Evolutionary conservation across 148 eudicot genomes (phyloP).

Genomic region (Bassia scoparia): DNA sequence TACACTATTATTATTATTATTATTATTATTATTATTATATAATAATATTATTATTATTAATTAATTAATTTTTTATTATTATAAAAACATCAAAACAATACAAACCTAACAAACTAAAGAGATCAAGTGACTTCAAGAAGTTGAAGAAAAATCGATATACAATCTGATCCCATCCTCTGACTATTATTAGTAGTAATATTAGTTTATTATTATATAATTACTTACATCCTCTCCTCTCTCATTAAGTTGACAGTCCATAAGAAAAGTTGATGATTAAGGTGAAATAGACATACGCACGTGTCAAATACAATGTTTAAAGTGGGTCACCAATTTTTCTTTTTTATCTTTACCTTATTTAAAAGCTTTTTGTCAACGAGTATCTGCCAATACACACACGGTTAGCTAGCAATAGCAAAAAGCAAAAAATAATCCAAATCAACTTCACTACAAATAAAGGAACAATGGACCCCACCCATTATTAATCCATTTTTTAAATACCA

Average conservation of each 20-base stretch:
- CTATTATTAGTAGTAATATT: too few species aligned
- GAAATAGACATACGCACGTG: constrained; percentile 21
- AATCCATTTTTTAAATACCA: too few species aligned
- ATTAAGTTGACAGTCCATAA: background rate
- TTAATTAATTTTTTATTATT: too few species aligned
- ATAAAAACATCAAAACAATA: too few species aligned
- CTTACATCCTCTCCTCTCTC: background rate
- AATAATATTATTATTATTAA: too few species aligned
- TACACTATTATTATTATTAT: too few species aligned
- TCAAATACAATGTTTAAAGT: background rate
- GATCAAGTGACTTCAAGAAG: too few species aligned
- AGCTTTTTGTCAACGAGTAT: constrained; percentile 23
- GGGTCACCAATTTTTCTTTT: constrained; percentile 1
- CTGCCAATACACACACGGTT: constrained; percentile 21
- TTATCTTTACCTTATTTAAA: background rate
- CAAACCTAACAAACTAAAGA: too few species aligned
- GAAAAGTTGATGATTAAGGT: constrained; percentile 17
- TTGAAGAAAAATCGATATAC: too few species aligned
- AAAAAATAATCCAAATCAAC: constrained; percentile 10
- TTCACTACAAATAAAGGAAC: background rate
- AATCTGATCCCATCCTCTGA: too few species aligned
- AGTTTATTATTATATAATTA: too few species aligned
- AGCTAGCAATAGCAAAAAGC: constrained; percentile 9
- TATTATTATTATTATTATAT: too few species aligned
- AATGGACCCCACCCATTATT: background rate